phyloP scores from a whole-genome alignment of 805 yeast genomes.

The Candida anglica region DNA sequence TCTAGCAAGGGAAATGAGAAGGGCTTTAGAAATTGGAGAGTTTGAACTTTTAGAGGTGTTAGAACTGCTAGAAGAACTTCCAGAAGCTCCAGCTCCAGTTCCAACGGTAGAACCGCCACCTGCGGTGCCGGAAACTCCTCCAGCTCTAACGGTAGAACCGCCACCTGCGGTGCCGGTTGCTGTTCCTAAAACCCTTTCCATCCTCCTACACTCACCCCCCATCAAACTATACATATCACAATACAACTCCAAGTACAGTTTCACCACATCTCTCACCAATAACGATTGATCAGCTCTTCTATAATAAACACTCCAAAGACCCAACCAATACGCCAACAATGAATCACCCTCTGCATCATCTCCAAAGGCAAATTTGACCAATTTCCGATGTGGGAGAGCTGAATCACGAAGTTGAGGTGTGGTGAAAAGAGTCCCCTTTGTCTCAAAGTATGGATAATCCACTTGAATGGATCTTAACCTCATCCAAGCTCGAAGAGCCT shows the following conservation, averaged over 20 bases:
- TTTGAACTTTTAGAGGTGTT: no score
- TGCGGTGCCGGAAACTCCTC: background rate
- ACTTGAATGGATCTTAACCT: slow-evolving; percentile 24
- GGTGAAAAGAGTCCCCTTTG: slow-evolving; percentile 20
- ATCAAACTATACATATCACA: slow-evolving; percentile 9
- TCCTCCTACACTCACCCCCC: no score
- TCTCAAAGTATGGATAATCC: slow-evolving; percentile 23
- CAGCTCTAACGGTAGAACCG: no score
- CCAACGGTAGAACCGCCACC: no score
- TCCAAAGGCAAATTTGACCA: no score
- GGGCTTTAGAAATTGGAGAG: no score
- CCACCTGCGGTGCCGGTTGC: background rate
- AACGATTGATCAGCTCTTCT: slow-evolving; percentile 10
- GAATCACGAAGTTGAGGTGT: slow-evolving; percentile 20
- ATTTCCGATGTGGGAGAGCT: no score
- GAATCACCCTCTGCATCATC: no score
- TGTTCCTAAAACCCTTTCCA: slow-evolving; percentile 1
- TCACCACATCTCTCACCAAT: slow-evolving; percentile 10
- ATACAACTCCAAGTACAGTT: slow-evolving; percentile 14
- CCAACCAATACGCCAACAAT: no score
- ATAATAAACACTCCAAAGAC: slow-evolving; percentile 18
- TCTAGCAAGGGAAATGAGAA: slow-evolving; percentile 7
- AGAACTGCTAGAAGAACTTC: no score
- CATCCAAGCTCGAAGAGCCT: slow-evolving; percentile 21
- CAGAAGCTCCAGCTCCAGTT: no score